phyloP scores from a whole-genome alignment of 192 early-diverging fungal genomes.

The Lobosporangium transversale region DNA sequence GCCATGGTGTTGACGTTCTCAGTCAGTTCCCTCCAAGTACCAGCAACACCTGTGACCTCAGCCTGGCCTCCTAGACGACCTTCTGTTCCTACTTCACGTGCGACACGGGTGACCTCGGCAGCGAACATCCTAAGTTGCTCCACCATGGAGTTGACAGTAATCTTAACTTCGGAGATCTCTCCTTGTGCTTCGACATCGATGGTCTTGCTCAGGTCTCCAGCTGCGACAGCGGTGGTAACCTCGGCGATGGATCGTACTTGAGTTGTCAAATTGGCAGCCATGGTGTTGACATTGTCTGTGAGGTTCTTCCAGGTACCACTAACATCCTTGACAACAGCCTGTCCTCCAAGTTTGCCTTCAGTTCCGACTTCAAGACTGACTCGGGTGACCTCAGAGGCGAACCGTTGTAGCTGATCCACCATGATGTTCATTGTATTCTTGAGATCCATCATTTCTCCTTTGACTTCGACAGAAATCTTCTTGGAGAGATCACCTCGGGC shows the following conservation, averaged over 20 bases:
- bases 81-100: background rate
- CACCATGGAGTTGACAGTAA: background rate
- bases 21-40: background rate
- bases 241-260: background rate
- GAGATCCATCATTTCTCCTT: background rate
- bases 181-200: background rate
- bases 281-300: background rate
- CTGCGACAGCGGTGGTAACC: background rate
- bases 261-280: background rate
- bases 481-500: background rate
- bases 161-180: background rate
- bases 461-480: background rate
- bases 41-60: background rate
- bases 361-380: background rate
- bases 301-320: background rate
- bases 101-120: background rate
- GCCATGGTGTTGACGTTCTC: background rate
- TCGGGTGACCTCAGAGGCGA: background rate
- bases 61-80: background rate
- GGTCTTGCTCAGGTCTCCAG: background rate
- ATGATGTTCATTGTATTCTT: background rate
- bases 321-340: background rate
- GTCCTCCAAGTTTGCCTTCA: background rate
- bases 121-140: background rate
- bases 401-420: background rate